A percentile compares a stretch with the other conserved stretches of the same genome.
Conservation (phyloP, 2,329 filamentous ascomycete species). For the Phaeosphaeria sp. region DNA sequence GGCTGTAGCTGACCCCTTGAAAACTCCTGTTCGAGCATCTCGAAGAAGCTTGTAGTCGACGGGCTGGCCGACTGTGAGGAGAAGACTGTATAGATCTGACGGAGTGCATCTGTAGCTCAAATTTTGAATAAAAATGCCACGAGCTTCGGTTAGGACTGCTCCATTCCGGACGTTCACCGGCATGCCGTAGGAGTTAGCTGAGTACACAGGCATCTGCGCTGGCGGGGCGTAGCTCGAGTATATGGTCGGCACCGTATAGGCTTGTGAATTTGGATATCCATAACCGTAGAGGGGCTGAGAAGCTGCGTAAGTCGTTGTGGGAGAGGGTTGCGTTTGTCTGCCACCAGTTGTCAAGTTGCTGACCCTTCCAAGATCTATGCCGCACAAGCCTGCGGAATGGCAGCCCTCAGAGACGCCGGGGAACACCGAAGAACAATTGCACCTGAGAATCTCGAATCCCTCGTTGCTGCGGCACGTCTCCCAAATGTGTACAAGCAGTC, state of each 20-base stretch:
- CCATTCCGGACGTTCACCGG: constrained; percentile 48
- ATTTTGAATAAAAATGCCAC: constrained; percentile 46
- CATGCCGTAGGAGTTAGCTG: constrained; percentile 38
- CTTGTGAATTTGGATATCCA: constrained; percentile 26
- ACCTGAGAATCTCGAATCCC: constrained; percentile 37
- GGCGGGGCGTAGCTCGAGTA: constrained; percentile 27
- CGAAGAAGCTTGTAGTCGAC: constrained; percentile 33
- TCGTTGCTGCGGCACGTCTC: constrained; percentile 35
- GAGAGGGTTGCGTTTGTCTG: constrained; percentile 6
- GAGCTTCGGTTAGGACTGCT: constrained; percentile 44
- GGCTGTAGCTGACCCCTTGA: constrained; percentile 43
- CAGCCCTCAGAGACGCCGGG: constrained; percentile 26
- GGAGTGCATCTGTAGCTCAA: constrained; percentile 35
- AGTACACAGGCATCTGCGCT: constrained; percentile 33
- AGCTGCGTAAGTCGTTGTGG: constrained; percentile 22
- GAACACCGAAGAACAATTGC: constrained; percentile 43
- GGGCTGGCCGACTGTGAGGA: constrained; percentile 33
- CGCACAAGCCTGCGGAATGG: constrained; percentile 39
- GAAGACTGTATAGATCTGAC: constrained; percentile 33
- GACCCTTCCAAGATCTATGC: constrained; percentile 37
- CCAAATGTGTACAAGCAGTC: constrained; percentile 42
- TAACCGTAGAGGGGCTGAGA: constrained; percentile 30
- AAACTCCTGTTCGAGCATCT: constrained; percentile 30
- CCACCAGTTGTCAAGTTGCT: constrained; percentile 25
- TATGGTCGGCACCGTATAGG: constrained; percentile 24